Percentiles rank a stretch among this genome's conserved stretches.
Evolutionary conservation across 805 yeast genomes (phyloP).

Genomic region (Candida anglica): DNA sequence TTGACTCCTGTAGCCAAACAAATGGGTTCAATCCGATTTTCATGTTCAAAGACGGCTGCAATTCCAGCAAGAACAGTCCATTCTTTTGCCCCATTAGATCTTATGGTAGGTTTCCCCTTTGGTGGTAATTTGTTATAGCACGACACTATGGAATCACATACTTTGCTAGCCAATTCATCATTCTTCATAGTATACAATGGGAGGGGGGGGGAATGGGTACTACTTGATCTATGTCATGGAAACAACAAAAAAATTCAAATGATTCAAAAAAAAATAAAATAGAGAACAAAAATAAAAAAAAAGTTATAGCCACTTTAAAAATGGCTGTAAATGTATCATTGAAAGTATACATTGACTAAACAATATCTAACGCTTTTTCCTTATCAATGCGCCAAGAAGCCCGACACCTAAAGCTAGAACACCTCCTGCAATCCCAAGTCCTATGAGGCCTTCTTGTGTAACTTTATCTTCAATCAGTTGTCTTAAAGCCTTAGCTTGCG

Average conservation of each 20-base stretch:
- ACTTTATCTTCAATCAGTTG: slow-evolving; percentile 79
- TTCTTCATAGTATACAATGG: no score
- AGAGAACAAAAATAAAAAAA: no score
- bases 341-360: no score
- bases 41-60: slow-evolving; percentile 36
- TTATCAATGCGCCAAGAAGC: slow-evolving; percentile 38
- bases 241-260: no score
- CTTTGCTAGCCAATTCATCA: no score
- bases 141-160: background rate
- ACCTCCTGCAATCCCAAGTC: slow-evolving; percentile 84
- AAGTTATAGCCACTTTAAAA: no score
- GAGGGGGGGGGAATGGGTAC: no score
- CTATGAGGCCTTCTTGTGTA: slow-evolving; percentile 83
- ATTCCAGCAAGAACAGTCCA: slow-evolving; percentile 84
- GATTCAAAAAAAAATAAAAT: no score
- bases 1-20: slow-evolving; percentile 81
- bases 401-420: slow-evolving; percentile 83
- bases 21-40: slow-evolving; percentile 28
- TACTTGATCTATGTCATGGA: no score
- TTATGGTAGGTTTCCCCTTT: slow-evolving; percentile 53
- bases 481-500: slow-evolving; percentile 70
- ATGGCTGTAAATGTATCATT: no score
- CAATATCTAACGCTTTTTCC: slow-evolving; percentile 26
- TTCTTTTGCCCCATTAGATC: slow-evolving; percentile 66
- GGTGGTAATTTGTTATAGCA: slow-evolving; percentile 14